Conservation (phyloP, 306 rosid genomes). For the Coriaria nepalensis region DNA sequence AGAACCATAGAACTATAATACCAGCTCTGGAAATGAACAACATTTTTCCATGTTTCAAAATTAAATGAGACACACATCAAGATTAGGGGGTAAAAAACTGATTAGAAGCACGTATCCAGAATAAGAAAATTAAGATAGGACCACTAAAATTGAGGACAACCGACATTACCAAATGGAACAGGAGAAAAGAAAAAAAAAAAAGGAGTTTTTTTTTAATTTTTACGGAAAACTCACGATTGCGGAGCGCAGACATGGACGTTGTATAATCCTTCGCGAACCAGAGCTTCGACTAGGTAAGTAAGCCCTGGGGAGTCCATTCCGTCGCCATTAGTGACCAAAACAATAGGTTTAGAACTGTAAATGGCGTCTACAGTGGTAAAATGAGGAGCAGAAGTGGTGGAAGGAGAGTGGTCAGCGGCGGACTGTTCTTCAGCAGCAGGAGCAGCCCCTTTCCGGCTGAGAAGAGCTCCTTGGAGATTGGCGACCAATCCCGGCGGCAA, state of each 20-base stretch:
- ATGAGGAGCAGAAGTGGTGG: constrained; percentile 20
- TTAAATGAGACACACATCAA: no score
- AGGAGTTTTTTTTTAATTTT: background rate
- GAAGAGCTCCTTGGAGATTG: constrained; percentile 69
- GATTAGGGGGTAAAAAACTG: no score
- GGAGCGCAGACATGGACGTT: constrained; percentile 94
- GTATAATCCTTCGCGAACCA: constrained; percentile 55
- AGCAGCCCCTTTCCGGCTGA: constrained; percentile 26
- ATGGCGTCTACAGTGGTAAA: constrained; percentile 15
- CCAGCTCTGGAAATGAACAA: constrained; percentile 7
- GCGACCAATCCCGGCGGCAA: constrained; percentile 90
- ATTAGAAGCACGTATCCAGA: constrained; percentile 1
- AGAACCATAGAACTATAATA: constrained; percentile 12
- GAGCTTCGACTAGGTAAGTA: constrained; percentile 60
- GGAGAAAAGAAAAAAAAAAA: background rate
- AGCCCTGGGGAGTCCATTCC: constrained; percentile 82
- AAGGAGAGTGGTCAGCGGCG: constrained; percentile 26
- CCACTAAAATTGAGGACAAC: background rate
- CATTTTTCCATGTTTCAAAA: no score
- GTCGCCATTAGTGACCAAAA: constrained; percentile 59
- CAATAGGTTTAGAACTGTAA: constrained; percentile 45
- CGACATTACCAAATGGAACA: background rate
- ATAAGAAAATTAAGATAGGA: background rate
- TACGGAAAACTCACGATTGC: constrained; percentile 64
- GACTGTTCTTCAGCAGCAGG: constrained; percentile 7